Conservation (phyloP, 1,284 basidiomycete genomes). For the Wolfiporia cocos region DNA sequence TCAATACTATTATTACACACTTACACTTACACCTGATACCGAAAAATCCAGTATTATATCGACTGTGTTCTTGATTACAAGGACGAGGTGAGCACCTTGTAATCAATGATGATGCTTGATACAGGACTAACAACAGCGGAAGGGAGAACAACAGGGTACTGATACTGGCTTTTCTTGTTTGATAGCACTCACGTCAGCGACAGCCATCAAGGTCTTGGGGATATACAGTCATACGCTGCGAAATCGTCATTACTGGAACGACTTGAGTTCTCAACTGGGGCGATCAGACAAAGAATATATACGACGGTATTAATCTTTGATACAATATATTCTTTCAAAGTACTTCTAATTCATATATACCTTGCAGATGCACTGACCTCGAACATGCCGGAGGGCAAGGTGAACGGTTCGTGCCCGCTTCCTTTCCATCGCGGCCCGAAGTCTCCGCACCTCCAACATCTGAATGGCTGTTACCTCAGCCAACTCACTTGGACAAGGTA, state of each 20-base stretch:
- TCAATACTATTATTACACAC: too few species aligned
- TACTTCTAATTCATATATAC: background rate
- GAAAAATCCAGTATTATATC: conserved; percentile 47
- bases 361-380: conserved; percentile 26
- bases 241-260: conserved; percentile 49
- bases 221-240: conserved; percentile 57
- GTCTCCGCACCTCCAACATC: background rate
- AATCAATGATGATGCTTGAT: background rate
- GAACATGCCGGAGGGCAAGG: conserved; percentile 26
- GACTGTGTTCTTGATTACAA: conserved; percentile 51
- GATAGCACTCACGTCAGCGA: background rate
- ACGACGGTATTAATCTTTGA: conserved; percentile 7
- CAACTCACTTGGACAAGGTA: conserved; percentile 41
- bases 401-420: conserved; percentile 34
- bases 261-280: conserved; percentile 42
- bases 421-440: conserved; percentile 18
- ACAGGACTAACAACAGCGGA: too few species aligned
- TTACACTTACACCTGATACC: background rate
- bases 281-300: conserved; percentile 50
- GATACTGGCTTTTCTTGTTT: conserved; percentile 40
- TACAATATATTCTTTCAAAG: too few species aligned
- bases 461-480: conserved; percentile 17
- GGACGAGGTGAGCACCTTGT: conserved; percentile 38
- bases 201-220: conserved; percentile 57
- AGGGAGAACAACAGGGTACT: conserved; percentile 33